A percentile compares a stretch with the other conserved stretches of the same genome.
Evolutionary conservation across 176 grass and related monocot species (phyloP).

Genomic region (Thalia dealbata): DNA sequence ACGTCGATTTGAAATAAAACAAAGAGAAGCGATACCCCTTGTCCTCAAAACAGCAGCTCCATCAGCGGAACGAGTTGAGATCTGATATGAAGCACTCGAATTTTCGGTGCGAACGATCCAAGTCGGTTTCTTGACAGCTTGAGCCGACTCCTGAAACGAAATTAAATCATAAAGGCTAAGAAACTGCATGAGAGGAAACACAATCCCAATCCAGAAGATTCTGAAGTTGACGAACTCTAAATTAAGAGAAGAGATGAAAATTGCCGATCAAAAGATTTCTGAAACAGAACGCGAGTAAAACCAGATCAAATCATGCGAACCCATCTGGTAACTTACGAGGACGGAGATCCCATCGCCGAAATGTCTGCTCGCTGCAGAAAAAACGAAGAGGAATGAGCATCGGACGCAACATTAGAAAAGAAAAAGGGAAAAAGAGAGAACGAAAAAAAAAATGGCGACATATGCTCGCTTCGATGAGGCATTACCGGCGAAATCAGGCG

Average conservation of each 20-base stretch:
- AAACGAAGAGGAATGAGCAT: neutral
- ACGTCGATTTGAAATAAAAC: neutral
- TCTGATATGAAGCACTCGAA: slow-evolving; percentile 3
- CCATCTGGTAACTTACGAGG: slow-evolving; percentile 8
- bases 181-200: neutral
- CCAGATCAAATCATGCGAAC: neutral
- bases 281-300: neutral
- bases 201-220: too few relatives aligned
- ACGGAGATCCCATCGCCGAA: slow-evolving; percentile 11
- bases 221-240: too few relatives aligned
- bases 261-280: neutral
- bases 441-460: neutral
- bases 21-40: neutral
- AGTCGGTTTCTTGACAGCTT: slow-evolving; percentile 18
- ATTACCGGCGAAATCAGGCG: slow-evolving; percentile 39
- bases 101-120: slow-evolving; percentile 10
- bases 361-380: slow-evolving; percentile 18
- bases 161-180: slow-evolving; percentile 6
- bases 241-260: neutral
- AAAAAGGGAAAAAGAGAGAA: too few relatives aligned
- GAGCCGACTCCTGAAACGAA: slow-evolving; percentile 11
- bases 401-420: neutral
- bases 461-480: neutral
- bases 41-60: neutral
- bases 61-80: neutral